Conservation (phyloP, 2,329 filamentous ascomycete species). For the Exophiala sp. region DNA sequence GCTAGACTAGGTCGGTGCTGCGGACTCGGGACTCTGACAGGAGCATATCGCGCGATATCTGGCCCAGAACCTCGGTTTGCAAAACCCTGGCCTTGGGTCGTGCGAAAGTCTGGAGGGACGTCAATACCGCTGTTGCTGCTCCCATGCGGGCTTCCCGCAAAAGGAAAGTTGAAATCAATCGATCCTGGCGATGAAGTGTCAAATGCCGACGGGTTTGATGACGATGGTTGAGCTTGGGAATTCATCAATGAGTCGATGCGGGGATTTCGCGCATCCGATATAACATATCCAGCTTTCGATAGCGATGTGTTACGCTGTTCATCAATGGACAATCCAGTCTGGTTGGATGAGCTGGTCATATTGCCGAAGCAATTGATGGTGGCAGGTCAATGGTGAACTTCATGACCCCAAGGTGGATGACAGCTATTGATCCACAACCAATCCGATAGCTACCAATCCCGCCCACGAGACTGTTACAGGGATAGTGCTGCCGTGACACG, state of each 20-base stretch:
- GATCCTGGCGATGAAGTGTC: conserved; percentile 23
- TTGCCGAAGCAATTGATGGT: conserved; percentile 1
- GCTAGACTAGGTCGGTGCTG: conserved; percentile 24
- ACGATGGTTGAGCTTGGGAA: conserved; percentile 11
- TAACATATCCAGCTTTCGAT: conserved; percentile 12
- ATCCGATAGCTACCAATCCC: neutral
- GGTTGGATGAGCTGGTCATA: conserved; percentile 21
- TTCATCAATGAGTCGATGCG: conserved; percentile 21
- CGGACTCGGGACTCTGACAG: conserved; percentile 19
- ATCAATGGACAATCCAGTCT: conserved; percentile 3
- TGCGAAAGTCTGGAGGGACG: conserved; percentile 22
- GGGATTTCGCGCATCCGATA: conserved; percentile 20
- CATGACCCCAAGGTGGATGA: conserved; percentile 17
- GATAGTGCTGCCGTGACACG: too few species aligned
- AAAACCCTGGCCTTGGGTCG: conserved; percentile 19
- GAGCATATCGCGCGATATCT: conserved; percentile 3
- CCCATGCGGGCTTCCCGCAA: conserved; percentile 23
- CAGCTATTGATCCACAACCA: neutral
- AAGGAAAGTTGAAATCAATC: conserved; percentile 24
- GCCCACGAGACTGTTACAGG: neutral
- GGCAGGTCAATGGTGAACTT: neutral
- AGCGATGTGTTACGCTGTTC: conserved; percentile 10
- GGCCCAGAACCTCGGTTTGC: conserved; percentile 16
- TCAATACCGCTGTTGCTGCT: conserved; percentile 26
- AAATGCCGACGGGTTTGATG: conserved; percentile 16